Conservation (phyloP, 768 basidiomycete species). For the Lentinula guzmanii region DNA sequence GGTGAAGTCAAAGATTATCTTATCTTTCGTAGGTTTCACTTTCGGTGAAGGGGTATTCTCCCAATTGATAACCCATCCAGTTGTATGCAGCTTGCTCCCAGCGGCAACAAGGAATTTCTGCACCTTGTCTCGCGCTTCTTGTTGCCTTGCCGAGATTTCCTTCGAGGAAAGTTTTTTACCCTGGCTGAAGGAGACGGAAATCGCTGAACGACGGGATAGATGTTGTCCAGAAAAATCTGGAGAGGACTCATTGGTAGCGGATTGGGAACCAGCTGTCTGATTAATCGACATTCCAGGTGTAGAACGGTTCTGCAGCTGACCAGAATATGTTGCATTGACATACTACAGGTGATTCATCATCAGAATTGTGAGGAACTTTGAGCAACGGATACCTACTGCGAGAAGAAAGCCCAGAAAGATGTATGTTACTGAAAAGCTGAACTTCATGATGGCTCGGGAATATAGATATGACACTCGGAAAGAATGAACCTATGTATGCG, state of each 20-base stretch:
- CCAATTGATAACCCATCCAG: background rate
- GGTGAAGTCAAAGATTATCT: background rate
- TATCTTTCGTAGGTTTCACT: background rate
- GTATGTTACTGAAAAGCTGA: no score
- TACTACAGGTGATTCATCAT: background rate
- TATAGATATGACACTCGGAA: no score
- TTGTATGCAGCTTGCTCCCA: background rate
- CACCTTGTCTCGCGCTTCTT: background rate
- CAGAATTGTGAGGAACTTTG: no score
- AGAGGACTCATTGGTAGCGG: background rate
- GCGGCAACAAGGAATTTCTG: background rate
- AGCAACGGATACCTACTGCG: no score
- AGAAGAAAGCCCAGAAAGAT: no score
- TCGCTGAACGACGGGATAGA: background rate
- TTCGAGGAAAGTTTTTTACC: background rate
- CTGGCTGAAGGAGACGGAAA: background rate
- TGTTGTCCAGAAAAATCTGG: background rate
- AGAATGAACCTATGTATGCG: no score
- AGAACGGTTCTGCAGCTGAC: background rate
- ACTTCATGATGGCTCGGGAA: no score
- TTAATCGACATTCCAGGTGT: background rate
- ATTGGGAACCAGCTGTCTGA: background rate
- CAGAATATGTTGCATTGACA: background rate
- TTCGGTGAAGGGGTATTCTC: background rate
- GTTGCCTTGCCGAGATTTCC: background rate